These are phyloP conservation scores for Didymosphaeria variabile DNA, from an alignment of 2,329 filamentous ascomycete genomes.

Conservation along the genomic window DNA sequence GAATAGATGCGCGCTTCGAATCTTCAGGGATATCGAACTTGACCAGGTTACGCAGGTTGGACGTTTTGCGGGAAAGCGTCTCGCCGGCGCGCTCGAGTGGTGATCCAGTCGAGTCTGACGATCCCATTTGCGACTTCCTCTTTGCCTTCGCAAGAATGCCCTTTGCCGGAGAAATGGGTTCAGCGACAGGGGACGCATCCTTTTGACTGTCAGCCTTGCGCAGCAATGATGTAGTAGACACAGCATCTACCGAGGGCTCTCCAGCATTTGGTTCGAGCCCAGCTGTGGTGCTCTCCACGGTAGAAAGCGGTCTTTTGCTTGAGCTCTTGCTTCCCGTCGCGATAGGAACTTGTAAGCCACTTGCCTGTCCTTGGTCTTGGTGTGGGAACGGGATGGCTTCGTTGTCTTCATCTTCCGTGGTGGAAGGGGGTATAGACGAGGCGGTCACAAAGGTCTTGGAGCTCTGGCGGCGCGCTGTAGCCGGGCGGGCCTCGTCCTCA, in stretches of 20 bases:
- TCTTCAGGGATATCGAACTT: slow-evolving; percentile 55
- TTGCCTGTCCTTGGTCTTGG: slow-evolving; percentile 37
- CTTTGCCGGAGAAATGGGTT: slow-evolving; percentile 30
- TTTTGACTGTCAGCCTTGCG: slow-evolving; percentile 47
- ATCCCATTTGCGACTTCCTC: slow-evolving; percentile 34
- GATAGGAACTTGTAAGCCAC: slow-evolving; percentile 41
- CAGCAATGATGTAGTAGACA: slow-evolving; percentile 49
- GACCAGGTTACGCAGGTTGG: slow-evolving; percentile 48
- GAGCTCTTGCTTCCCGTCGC: slow-evolving; percentile 25
- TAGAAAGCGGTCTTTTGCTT: slow-evolving; percentile 42
- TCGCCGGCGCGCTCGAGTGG: slow-evolving; percentile 19
- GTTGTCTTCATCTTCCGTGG: slow-evolving; percentile 18
- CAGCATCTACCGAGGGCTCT: slow-evolving; percentile 45
- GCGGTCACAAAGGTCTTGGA: slow-evolving; percentile 45
- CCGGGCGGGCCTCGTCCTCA: slow-evolving; percentile 21
- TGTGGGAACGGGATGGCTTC: slow-evolving; percentile 13
- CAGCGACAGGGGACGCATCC: slow-evolving; percentile 30
- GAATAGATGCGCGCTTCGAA: slow-evolving; percentile 48
- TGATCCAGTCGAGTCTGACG: slow-evolving; percentile 24
- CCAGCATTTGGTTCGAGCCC: slow-evolving; percentile 34
- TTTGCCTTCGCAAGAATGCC: slow-evolving; percentile 42
- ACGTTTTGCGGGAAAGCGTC: slow-evolving; percentile 36
- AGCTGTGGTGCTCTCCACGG: slow-evolving; percentile 37
- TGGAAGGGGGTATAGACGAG: slow-evolving; percentile 28
- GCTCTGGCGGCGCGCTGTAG: slow-evolving; percentile 35